Conservation (phyloP, 179 eudicot genomes). For the Carnegiea gigantea region DNA sequence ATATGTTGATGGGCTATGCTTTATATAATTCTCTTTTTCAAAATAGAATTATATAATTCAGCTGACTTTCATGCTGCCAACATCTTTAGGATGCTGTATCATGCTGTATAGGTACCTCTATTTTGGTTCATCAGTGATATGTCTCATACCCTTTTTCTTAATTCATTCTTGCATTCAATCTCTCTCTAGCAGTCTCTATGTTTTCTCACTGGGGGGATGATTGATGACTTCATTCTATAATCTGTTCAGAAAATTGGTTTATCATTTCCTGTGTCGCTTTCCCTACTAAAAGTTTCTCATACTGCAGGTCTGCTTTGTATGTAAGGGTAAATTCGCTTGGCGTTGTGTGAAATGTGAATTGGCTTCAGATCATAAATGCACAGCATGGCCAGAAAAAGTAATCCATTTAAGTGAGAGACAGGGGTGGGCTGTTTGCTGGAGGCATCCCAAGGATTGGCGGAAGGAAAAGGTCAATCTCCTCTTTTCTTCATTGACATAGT, state of each 20-base stretch:
- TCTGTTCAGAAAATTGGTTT: not conserved
- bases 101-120: not conserved
- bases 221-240: not conserved
- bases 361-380: slow-evolving; percentile 83
- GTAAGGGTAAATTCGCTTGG: slow-evolving; percentile 67
- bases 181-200: not conserved
- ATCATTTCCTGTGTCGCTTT: not conserved
- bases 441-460: slow-evolving; percentile 72
- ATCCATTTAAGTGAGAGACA: slow-evolving; percentile 46
- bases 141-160: not conserved
- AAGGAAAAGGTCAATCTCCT: slow-evolving; percentile 76
- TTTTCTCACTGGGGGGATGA: not conserved
- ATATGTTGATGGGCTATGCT: not conserved
- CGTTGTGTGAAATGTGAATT: slow-evolving; percentile 77
- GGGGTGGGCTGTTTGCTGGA: slow-evolving; percentile 88
- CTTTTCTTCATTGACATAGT: slow-evolving; percentile 44
- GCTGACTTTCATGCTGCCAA: not conserved
- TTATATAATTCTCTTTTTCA: not conserved
- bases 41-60: not conserved
- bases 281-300: slow-evolving; percentile 17
- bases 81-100: not conserved
- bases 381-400: slow-evolving; percentile 79
- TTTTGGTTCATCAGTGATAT: not conserved
- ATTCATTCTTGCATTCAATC: not conserved
- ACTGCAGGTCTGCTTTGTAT: slow-evolving; percentile 73